These are phyloP conservation scores for Calonectria pauciramosa DNA, from an alignment of 2,329 filamentous ascomycete genomes.

Conservation along the genomic window DNA sequence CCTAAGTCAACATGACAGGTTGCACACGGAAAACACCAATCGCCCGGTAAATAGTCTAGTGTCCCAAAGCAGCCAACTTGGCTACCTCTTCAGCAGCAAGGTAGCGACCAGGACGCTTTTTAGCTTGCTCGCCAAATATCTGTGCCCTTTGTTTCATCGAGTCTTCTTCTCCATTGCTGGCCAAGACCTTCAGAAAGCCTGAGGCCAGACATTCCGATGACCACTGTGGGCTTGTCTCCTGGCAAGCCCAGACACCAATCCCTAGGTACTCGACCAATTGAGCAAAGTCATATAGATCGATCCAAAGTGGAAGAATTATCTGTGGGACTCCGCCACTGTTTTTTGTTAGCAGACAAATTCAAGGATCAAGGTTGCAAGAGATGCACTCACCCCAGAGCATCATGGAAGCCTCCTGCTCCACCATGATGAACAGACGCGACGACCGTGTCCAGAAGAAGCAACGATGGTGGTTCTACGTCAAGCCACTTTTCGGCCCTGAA, in stretches of 20 bases:
- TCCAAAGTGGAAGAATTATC: constrained; percentile 61
- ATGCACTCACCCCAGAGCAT: constrained; percentile 33
- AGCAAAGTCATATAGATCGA: constrained; percentile 61
- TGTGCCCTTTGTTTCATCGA: background rate
- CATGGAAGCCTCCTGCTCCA: constrained; percentile 37
- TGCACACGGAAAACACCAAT: background rate
- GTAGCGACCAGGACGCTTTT: background rate
- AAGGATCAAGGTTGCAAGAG: background rate
- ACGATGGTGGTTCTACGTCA: constrained; percentile 45
- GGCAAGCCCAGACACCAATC: constrained; percentile 57
- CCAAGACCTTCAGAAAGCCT: constrained; percentile 38
- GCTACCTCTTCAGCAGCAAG: constrained; percentile 4
- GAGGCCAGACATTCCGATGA: constrained; percentile 42
- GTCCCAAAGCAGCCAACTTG: constrained; percentile 2
- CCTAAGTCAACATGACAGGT: background rate
- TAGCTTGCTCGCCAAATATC: background rate
- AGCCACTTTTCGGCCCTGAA: constrained; percentile 42
- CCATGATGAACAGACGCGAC: constrained; percentile 37
- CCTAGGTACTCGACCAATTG: constrained; percentile 56
- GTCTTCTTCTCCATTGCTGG: background rate
- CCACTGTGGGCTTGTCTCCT: constrained; percentile 50
- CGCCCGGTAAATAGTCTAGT: background rate
- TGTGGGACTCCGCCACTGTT: constrained; percentile 58
- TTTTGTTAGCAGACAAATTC: background rate
- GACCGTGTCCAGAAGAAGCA: constrained; percentile 49